These are phyloP conservation scores for Vitis hybrid DNA, from an alignment of 177 flowering plant genomes.

Conservation along the genomic window DNA sequence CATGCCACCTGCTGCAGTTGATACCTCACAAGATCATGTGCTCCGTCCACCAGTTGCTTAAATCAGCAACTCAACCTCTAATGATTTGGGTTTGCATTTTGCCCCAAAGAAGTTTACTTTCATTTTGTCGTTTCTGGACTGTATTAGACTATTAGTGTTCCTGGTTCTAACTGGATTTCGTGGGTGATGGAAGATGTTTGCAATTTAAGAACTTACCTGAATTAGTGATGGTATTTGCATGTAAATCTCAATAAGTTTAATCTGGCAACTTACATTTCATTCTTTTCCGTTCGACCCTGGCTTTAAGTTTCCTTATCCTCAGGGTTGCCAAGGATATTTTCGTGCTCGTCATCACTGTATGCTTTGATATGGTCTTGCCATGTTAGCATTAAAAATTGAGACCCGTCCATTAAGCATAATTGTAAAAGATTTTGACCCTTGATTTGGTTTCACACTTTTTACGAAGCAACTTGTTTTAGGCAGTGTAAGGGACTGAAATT, in stretches of 20 bases:
- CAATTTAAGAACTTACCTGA: slow-evolving; percentile 5
- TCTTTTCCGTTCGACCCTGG: neutral
- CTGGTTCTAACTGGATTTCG: slow-evolving; percentile 20
- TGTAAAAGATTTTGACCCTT: too few relatives aligned
- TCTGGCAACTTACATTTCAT: slow-evolving; percentile 10
- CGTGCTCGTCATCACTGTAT: too few relatives aligned
- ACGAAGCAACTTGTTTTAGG: too few relatives aligned
- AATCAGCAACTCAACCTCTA: slow-evolving; percentile 16
- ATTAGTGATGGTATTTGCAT: slow-evolving; percentile 18
- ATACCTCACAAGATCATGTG: slow-evolving; percentile 89
- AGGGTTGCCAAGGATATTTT: too few relatives aligned
- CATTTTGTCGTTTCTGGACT: slow-evolving; percentile 10
- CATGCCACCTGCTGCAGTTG: slow-evolving; percentile 87
- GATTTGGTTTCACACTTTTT: too few relatives aligned
- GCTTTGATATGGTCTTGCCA: too few relatives aligned
- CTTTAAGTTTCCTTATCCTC: too few relatives aligned
- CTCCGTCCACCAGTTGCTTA: slow-evolving; percentile 90
- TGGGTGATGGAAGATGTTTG: slow-evolving; percentile 17
- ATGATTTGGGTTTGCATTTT: slow-evolving; percentile 22
- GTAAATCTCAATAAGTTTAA: slow-evolving; percentile 31
- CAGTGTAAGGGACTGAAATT: neutral
- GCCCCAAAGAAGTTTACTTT: slow-evolving; percentile 12
- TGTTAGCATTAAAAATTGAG: too few relatives aligned
- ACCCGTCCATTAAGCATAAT: too few relatives aligned
- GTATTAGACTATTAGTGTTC: slow-evolving; percentile 15